A percentile compares a stretch with the other conserved stretches of the same genome.
phyloP scores from a whole-genome alignment of 2,329 filamentous ascomycete species.

The Alternaria burnsii region DNA sequence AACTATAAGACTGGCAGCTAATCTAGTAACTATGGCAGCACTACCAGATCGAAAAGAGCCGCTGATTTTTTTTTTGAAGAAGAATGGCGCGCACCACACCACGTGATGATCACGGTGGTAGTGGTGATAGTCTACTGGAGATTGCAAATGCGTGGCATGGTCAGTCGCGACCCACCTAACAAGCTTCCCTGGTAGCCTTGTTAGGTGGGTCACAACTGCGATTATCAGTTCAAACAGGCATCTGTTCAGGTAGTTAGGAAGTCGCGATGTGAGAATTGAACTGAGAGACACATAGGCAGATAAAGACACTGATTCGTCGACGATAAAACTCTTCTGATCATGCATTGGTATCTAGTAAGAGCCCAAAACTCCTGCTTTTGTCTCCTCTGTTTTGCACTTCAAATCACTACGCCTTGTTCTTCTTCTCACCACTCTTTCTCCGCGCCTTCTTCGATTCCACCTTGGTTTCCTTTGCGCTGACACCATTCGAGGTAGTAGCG shows the following conservation, averaged over 20 bases:
- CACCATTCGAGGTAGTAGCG: slow-evolving; percentile 16
- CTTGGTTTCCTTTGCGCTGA: slow-evolving; percentile 22
- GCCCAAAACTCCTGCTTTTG: neutral
- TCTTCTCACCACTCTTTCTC: slow-evolving; percentile 34
- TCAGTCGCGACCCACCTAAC: neutral
- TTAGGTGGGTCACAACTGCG: neutral
- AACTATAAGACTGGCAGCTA: neutral
- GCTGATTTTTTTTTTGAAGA: neutral
- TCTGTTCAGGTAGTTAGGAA: neutral
- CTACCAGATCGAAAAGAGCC: neutral
- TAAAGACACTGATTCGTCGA: neutral
- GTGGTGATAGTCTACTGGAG: neutral
- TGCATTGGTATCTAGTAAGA: slow-evolving; percentile 9
- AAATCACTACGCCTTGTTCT: slow-evolving; percentile 26
- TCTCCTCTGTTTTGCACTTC: neutral
- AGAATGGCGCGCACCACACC: neutral
- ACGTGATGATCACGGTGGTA: neutral
- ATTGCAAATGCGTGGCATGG: neutral
- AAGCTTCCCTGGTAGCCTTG: neutral
- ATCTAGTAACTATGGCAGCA: neutral
- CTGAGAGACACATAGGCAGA: neutral
- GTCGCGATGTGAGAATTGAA: neutral
- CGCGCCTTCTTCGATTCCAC: slow-evolving; percentile 25
- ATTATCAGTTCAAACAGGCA: neutral
- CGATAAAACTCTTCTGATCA: neutral